A percentile compares a stretch with the other conserved stretches of the same genome.
phyloP scores from a whole-genome alignment of 768 basidiomycete genomes.

The Cystofilobasidium ferigula region DNA sequence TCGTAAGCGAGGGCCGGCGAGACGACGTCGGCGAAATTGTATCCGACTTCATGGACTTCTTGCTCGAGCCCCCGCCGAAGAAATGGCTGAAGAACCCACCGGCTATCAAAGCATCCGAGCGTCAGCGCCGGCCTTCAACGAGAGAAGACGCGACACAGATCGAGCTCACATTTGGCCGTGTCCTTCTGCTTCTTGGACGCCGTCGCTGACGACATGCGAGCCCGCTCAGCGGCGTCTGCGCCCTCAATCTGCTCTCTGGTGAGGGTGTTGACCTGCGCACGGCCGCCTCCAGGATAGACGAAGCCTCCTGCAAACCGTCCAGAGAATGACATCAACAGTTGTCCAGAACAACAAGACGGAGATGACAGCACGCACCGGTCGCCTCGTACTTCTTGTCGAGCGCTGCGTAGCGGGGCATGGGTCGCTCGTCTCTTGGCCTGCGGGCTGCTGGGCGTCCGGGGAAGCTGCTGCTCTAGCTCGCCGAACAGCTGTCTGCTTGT shows the following conservation, averaged over 20 bases:
- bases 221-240: background rate
- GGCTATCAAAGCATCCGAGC: background rate
- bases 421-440: background rate
- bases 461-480: background rate
- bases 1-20: background rate
- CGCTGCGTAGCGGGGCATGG: background rate
- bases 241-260: background rate
- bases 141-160: background rate
- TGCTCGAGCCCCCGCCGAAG: constrained; percentile 2
- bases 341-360: no score
- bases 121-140: no score
- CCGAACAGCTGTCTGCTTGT: no score
- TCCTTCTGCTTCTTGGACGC: background rate
- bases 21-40: background rate
- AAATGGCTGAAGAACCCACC: background rate
- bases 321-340: no score
- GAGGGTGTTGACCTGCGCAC: background rate
- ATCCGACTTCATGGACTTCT: background rate
- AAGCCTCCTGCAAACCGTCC: background rate
- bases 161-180: background rate
- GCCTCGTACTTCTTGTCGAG: constrained; percentile 6
- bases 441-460: background rate
- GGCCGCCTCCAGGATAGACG: constrained; percentile 1
- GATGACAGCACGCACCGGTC: background rate
- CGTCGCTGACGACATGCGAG: background rate